These are phyloP conservation scores for Aspergillus chevalieri DNA, from an alignment of 2,329 filamentous ascomycete genomes.

Conservation along the genomic window DNA sequence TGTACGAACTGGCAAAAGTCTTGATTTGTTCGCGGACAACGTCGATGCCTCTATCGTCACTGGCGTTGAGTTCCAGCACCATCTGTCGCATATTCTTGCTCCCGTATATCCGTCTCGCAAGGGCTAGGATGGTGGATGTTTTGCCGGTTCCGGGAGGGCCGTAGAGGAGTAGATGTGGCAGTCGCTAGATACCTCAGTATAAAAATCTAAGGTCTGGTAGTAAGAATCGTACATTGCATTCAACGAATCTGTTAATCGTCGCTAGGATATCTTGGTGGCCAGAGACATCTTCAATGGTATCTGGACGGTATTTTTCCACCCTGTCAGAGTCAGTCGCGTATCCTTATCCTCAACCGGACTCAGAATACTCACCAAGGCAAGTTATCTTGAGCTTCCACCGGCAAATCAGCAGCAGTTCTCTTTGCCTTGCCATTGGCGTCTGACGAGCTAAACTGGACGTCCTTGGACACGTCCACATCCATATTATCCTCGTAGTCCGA, in stretches of 20 bases:
- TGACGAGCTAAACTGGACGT: slow-evolving; percentile 63
- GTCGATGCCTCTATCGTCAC: slow-evolving; percentile 94
- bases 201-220: neutral
- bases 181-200: slow-evolving; percentile 45
- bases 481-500: slow-evolving; percentile 60
- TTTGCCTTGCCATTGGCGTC: slow-evolving; percentile 74
- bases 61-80: slow-evolving; percentile 96
- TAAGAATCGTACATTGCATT: slow-evolving; percentile 61
- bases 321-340: slow-evolving; percentile 39
- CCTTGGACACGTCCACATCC: slow-evolving; percentile 57
- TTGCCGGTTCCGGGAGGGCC: slow-evolving; percentile 95
- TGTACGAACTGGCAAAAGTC: slow-evolving; percentile 71
- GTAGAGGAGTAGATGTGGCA: slow-evolving; percentile 94
- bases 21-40: slow-evolving; percentile 99
- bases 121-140: slow-evolving; percentile 90
- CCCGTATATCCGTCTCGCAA: slow-evolving; percentile 90
- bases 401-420: slow-evolving; percentile 83
- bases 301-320: slow-evolving; percentile 96
- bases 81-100: slow-evolving; percentile 91
- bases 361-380: slow-evolving; percentile 66
- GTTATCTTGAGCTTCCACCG: slow-evolving; percentile 87
- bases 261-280: slow-evolving; percentile 96
- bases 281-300: slow-evolving; percentile 82
- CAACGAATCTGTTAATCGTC: slow-evolving; percentile 96
- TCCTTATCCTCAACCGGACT: too few species aligned